A percentile compares a stretch with the other conserved stretches of the same genome.
phyloP scores from a whole-genome alignment of 2,329 filamentous ascomycete genomes.

The Claviceps pusilla region DNA sequence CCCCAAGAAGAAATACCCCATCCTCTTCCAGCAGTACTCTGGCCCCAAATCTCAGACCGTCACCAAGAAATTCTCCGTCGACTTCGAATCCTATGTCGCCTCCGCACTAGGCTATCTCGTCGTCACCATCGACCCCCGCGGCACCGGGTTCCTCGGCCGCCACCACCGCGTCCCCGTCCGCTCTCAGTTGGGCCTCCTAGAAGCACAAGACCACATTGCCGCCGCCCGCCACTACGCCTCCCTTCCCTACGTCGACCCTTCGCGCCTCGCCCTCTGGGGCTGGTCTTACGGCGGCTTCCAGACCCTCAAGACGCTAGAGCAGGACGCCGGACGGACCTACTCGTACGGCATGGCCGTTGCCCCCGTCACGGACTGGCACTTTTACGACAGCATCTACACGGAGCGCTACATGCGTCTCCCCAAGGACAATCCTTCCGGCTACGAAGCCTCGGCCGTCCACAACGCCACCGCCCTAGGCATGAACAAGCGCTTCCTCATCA shows the following conservation, averaged over 20 bases:
- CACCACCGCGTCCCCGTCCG: slow-evolving; percentile 68
- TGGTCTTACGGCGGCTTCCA: slow-evolving; percentile 97
- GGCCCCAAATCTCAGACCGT: slow-evolving; percentile 89
- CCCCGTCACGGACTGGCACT: slow-evolving; percentile 95
- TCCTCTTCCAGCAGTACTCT: slow-evolving; percentile 89
- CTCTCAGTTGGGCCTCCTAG: slow-evolving; percentile 69
- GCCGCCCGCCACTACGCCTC: slow-evolving; percentile 71
- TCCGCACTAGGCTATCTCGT: slow-evolving; percentile 80
- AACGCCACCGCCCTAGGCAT: slow-evolving; percentile 58
- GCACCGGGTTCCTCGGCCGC: slow-evolving; percentile 81
- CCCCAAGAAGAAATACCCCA: slow-evolving; percentile 70
- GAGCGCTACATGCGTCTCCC: slow-evolving; percentile 97
- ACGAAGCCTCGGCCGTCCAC: slow-evolving; percentile 56
- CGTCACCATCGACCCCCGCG: slow-evolving; percentile 84
- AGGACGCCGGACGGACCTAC: slow-evolving; percentile 78
- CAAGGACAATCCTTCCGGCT: slow-evolving; percentile 64
- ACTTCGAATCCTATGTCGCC: slow-evolving; percentile 84
- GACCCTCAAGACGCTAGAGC: slow-evolving; percentile 86
- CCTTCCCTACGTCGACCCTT: slow-evolving; percentile 69
- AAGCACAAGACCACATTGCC: slow-evolving; percentile 81
- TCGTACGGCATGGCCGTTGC: slow-evolving; percentile 96
- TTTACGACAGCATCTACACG: slow-evolving; percentile 88
- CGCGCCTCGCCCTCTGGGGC: slow-evolving; percentile 85
- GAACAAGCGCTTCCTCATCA: slow-evolving; percentile 79
- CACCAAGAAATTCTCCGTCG: slow-evolving; percentile 61